phyloP scores from a whole-genome alignment of 2,329 filamentous ascomycete genomes.

The Anisogramma anomala region DNA sequence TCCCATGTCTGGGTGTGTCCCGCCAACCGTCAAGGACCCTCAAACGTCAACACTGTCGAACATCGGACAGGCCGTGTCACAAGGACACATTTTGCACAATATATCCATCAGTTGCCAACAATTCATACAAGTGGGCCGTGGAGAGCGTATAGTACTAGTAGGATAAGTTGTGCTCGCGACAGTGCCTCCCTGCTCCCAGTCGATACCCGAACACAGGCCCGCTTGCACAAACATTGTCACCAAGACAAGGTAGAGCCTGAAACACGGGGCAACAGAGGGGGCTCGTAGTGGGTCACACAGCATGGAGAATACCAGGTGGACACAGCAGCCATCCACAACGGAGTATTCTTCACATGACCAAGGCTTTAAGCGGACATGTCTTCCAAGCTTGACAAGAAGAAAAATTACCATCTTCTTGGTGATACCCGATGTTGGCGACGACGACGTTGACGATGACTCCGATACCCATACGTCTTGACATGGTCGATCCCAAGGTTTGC shows the following conservation, averaged over 20 bases:
- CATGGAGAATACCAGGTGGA: background rate
- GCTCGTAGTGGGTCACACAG: background rate
- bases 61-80: background rate
- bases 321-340: too few relatives aligned
- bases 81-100: background rate
- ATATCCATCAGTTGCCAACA: background rate
- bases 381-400: too few relatives aligned
- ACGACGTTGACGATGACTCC: too few relatives aligned
- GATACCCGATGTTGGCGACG: too few relatives aligned
- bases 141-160: too few relatives aligned
- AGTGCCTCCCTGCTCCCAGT: background rate
- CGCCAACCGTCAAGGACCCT: background rate
- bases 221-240: constrained; percentile 3
- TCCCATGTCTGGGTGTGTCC: too few relatives aligned
- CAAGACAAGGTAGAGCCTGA: constrained; percentile 3
- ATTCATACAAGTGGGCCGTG: too few relatives aligned
- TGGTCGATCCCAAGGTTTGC: too few relatives aligned
- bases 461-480: too few relatives aligned
- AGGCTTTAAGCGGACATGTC: too few relatives aligned
- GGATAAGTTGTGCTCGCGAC: background rate
- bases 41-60: background rate
- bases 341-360: too few relatives aligned
- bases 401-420: too few relatives aligned
- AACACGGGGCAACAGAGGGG: constrained; percentile 5
- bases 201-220: background rate